Evolutionary conservation across 108 stramenopile genomes (phyloP).

Genomic region (Heterococcus sp.): DNA sequence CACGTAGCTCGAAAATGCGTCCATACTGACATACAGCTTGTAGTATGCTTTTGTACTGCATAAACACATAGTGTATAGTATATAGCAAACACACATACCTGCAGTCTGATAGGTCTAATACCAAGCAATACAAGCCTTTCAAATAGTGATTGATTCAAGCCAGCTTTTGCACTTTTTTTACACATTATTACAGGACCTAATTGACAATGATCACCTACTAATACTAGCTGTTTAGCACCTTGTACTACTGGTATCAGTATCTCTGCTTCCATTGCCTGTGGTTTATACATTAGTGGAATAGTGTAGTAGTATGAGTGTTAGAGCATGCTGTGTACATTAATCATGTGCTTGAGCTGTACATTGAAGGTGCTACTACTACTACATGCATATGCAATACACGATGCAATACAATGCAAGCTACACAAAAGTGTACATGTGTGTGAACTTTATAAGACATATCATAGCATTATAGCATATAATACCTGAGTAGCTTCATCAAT

Average conservation of each 20-base stretch:
- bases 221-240: conserved; percentile 93
- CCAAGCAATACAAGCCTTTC: conserved; percentile 93
- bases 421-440: too few species aligned
- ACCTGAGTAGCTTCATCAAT: conserved; percentile 99
- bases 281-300: too few species aligned
- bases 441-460: too few species aligned
- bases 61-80: background rate
- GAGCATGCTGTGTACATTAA: too few species aligned
- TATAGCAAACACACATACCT: conserved; percentile 28
- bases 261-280: conserved; percentile 97
- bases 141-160: conserved; percentile 88
- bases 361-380: too few species aligned
- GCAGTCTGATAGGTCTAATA: conserved; percentile 88
- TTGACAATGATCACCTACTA: conserved; percentile 99
- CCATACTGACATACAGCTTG: background rate
- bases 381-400: too few species aligned
- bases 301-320: too few species aligned
- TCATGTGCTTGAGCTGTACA: too few species aligned
- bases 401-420: too few species aligned
- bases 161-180: conserved; percentile 92
- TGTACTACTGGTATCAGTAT: conserved; percentile 88
- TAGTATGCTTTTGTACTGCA: background rate
- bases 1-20: background rate
- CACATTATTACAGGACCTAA: conserved; percentile 93
- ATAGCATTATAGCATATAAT: too few species aligned